Evolutionary conservation across 2,329 filamentous ascomycete genomes (phyloP), one percentile per base, ranked within the genome.

Genomic region (Penicillium sp.): DNA sequence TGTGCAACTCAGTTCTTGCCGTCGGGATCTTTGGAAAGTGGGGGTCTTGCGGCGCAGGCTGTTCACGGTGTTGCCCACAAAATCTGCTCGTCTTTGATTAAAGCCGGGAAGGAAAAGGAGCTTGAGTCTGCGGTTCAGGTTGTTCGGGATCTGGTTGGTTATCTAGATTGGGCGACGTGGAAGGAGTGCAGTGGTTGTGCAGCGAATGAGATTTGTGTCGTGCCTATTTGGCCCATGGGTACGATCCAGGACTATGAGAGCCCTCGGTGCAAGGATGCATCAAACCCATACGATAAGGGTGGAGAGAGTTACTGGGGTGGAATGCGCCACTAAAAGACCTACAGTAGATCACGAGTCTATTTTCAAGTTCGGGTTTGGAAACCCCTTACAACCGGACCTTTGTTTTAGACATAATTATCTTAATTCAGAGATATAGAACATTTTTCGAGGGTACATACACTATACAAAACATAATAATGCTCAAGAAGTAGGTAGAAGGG

Each of bases 141-240:
- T 2, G 61, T 83, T 17, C 63, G 71, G 7, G 61, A 70, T 0
- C 67, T 89, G 17, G 78, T 82, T 21, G 60, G 71, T 1, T 81
- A 81, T 56, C 74, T 89, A 2, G 76, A 77, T 7, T 89, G 86
- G 86, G 79, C 83, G 4, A 78, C 73, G 0, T 88, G 84, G 84
- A 86, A 83, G 63, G 77, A 80, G 49, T 84, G 84, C 51, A 73
- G 76, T 7, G 76, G 77, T 0, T 89, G 86, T 66, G 70, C 65
- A 0, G 75, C 77, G 8, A 78, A 83, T 44, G 81, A 88, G 69
- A 70, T 86, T 3, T 85, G 85, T 60, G 79, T 84, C 45, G 75
- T 87, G n/a, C 84, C 85, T 1, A 86, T 88, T 66, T 89, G 85
- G 85, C 86, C 86, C 0, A 75, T 80, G 68, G 86, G 86, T 0